Base-by-base conservation (phyloP, 1,284 basidiomycete species). In the Phellopilus nigrolimitatus region DNA sequence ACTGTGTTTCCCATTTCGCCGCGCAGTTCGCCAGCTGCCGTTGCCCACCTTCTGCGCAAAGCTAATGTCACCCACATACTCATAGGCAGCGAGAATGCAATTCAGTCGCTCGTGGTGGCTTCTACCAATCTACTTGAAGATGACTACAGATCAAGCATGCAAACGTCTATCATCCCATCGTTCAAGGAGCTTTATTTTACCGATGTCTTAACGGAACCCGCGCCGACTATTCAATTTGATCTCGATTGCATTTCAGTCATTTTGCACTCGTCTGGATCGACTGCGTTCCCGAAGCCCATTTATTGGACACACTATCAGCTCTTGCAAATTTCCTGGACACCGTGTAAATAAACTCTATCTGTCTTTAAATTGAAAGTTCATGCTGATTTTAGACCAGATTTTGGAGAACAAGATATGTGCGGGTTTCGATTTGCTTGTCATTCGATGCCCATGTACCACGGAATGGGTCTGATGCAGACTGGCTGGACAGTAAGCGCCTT, bases 211-310 rank as follows among this genome's bases (percentile, higher is more conserved):
- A n/a, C n/a, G n/a, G n/a, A n/a, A n/a, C n/a, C n/a, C n/a, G n/a
- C n/a, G n/a, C n/a, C n/a, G n/a, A n/a, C n/a, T n/a, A n/a, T n/a
- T n/a, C n/a, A n/a, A n/a, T n/a, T n/a, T n/a, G n/a, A n/a, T n/a
- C n/a, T n/a, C n/a, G n/a, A n/a, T n/a, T n/a, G n/a, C n/a, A n/a
- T n/a, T n/a, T n/a, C n/a, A n/a, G n/a, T n/a, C n/a, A n/a, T n/a
- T n/a, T n/a, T n/a, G n/a, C 67, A 15, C 70, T 70, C 68, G 1
- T 68, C 68, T 63, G 65, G 66, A n/a, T 62, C 66, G 7, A 66
- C 62, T 10, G 54, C 66, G 1, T 64, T 64, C 47, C 64, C 65
- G 3, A 67, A 66, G 41, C 62, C 62, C 2, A 62, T 65, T 40
- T 47, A 37, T 10, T 48, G 63, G 27, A 60, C 58, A 8, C 56